Evolutionary conservation across 257 asterid genomes (phyloP), one percentile per base, ranked within the genome.

Genomic region (Gentiana macrophylla): DNA sequence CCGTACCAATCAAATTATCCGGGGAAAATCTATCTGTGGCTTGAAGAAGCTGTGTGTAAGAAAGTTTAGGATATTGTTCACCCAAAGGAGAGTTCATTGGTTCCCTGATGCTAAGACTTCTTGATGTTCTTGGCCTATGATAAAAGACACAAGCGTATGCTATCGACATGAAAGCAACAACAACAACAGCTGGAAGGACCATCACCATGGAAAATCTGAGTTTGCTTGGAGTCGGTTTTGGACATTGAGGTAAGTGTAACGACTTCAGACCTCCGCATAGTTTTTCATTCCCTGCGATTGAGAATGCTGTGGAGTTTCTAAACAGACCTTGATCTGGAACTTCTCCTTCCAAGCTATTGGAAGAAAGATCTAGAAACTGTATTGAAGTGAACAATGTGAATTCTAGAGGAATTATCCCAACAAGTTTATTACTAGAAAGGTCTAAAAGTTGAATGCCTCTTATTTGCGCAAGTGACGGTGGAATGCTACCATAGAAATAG

Each of bases 21-120:
- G 61, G 36, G 47, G 82, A 74, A 71, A 77, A 77, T 37, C 78
- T 76, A 32, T 59, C 37, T 0, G 87, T 77, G 44, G 84, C 78
- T 35, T 70, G 51, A 13, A 59, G 60, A 46, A 77, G 79, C 34
- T 72, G 84, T 33, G 62, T 61, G 34, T 77, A 74, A 10, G 84
- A 69, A 24, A 80, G n/a, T n/a, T n/a, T n/a, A n/a, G n/a, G n/a
- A n/a, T n/a, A n/a, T n/a, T n/a, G 37, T 13, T 55, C 49, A 7
- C 60, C 60, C 3, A 55, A 13, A 55, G 10, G 13, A 55, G 49
- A 15, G 3, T 37, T 35, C 10, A 49, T 37, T 6, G 49, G 6
- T 13, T 3, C 36, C 49, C 41, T 49, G 37, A n/a, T n/a, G n/a
- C n/a, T n/a, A n/a, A n/a, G n/a, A n/a, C n/a, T n/a, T n/a, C n/a